Base-by-base conservation (phyloP, 495 filamentous ascomycete genomes). In the Trypethelium eluteriae region DNA sequence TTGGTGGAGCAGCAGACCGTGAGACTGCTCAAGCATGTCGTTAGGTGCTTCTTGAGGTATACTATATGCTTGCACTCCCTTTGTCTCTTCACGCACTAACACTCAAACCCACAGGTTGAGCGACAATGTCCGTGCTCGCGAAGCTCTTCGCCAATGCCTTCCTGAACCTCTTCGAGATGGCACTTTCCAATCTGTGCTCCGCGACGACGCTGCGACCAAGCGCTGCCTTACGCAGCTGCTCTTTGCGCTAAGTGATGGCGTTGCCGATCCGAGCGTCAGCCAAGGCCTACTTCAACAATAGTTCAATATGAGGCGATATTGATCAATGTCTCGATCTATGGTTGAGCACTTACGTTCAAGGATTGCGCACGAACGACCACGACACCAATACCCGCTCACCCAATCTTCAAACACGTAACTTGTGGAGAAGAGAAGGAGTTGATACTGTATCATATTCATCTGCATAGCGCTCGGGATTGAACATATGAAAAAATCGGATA, bases 1-100 rank as follows among this genome's bases (percentile, higher is more conserved):
- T 82, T 99, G 32, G 95, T 98, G 49, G 94, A 99, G 76, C 92
- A 96, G 73, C 94, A 98, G 79, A 99, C 94, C 0, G 95, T 96
- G 44, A 82, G 94, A 53, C 83, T 99, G 38, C 84, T 99, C 25
- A 99, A 99, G 84, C 94, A 99, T 72, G 94, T 99, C 63, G 95
- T 99, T 35, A 84, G 94, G 64, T 99, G 94, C 78, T 99, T 99
- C 76, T 83, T 99, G 72, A 83, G 94, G 89, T 95, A 78, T 70
- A 88, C 78, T 67, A 50, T 16, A 39, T 36, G 10, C 63, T 44
- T 14, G 35, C 3, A 53, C 36, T 18, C 25, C 39, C 50, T 46
- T 63, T 44, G 71, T 63, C 74, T 70, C 59, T 73, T 70, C 57
- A 39, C 38, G 35, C 64, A 66, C 38, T 71, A 68, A 72, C 44